A percentile compares a stretch with the other conserved stretches of the same genome.
phyloP scores from a whole-genome alignment of 495 filamentous ascomycete genomes.

The Patellaria atrata region DNA sequence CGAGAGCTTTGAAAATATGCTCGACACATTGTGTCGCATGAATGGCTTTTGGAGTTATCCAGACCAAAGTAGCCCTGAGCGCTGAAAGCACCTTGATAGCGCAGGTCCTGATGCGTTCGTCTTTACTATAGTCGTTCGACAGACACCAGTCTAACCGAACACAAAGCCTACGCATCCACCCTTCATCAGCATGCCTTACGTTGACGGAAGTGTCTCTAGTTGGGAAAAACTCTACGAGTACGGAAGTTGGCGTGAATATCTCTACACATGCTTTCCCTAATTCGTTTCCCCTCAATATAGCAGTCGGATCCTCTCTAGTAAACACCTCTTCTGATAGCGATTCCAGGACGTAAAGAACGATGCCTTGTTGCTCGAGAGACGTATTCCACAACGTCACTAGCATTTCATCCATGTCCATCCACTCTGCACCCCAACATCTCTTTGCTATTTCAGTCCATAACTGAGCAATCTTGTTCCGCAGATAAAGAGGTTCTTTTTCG shows the following conservation, averaged over 20 bases:
- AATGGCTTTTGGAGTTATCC: constrained; percentile 75
- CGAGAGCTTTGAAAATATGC: constrained; percentile 59
- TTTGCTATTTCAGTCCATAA: constrained; percentile 93
- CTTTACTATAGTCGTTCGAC: constrained; percentile 43
- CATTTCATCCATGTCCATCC: constrained; percentile 84
- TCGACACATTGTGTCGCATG: constrained; percentile 52
- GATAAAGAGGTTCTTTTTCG: constrained; percentile 60
- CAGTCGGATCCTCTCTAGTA: constrained; percentile 72
- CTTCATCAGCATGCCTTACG: constrained; percentile 61
- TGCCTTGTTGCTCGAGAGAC: constrained; percentile 24
- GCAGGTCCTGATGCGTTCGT: constrained; percentile 48
- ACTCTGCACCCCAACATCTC: constrained; percentile 76
- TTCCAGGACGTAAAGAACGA: constrained; percentile 48
- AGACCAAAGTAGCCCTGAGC: constrained; percentile 60
- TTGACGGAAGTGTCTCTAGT: constrained; percentile 46
- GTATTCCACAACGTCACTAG: constrained; percentile 73
- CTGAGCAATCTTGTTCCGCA: constrained; percentile 90
- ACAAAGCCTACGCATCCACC: constrained; percentile 71
- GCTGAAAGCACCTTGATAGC: constrained; percentile 61
- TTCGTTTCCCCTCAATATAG: constrained; percentile 63
- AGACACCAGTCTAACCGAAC: constrained; percentile 61
- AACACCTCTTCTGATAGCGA: constrained; percentile 93
- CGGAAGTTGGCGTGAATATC: constrained; percentile 66
- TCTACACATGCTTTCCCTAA: constrained; percentile 83
- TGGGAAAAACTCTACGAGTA: constrained; percentile 61